A percentile compares a stretch with the other conserved stretches of the same genome.
These are phyloP conservation scores for Centella asiatica DNA, from an alignment of 129 eudicot genomes.

Conservation along the genomic window DNA sequence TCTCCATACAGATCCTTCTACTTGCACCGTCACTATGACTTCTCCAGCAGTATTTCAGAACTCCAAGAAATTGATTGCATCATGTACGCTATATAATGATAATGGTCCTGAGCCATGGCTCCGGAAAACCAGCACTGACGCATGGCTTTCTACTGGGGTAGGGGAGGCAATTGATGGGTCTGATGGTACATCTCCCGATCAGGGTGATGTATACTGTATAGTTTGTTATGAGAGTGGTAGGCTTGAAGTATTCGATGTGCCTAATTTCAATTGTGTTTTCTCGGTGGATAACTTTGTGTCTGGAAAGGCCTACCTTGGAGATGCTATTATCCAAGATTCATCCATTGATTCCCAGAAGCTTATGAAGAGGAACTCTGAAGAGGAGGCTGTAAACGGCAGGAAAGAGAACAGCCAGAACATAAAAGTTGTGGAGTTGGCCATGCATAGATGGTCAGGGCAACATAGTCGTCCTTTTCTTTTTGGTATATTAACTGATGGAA, in stretches of 20 bases:
- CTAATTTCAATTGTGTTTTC: conserved; percentile 70
- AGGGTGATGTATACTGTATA: conserved; percentile 86
- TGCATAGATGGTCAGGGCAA: conserved; percentile 84
- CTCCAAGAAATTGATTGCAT: conserved; percentile 55
- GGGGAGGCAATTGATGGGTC: conserved; percentile 86
- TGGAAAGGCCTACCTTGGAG: conserved; percentile 62
- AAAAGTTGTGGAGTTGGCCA: conserved; percentile 78
- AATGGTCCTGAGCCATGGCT: conserved; percentile 97
- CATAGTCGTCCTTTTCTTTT: conserved; percentile 77
- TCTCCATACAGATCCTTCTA: conserved; percentile 57
- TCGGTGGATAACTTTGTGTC: conserved; percentile 69
- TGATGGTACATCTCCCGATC: conserved; percentile 72
- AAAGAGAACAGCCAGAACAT: conserved; percentile 45
- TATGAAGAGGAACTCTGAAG: conserved; percentile 24
- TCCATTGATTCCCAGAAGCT: conserved; percentile 24
- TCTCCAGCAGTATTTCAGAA: conserved; percentile 55
- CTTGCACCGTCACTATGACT: conserved; percentile 57
- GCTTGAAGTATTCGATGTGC: conserved; percentile 83
- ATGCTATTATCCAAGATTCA: conserved; percentile 42
- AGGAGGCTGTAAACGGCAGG: conserved; percentile 33
- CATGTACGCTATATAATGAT: conserved; percentile 90
- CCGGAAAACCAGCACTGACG: conserved; percentile 86
- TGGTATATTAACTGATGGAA: conserved; percentile 86
- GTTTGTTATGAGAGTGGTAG: conserved; percentile 75
- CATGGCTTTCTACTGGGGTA: conserved; percentile 93